Evolutionary conservation across 192 early-diverging fungal species (phyloP).

Genomic region (Entophlyctis luteolus): DNA sequence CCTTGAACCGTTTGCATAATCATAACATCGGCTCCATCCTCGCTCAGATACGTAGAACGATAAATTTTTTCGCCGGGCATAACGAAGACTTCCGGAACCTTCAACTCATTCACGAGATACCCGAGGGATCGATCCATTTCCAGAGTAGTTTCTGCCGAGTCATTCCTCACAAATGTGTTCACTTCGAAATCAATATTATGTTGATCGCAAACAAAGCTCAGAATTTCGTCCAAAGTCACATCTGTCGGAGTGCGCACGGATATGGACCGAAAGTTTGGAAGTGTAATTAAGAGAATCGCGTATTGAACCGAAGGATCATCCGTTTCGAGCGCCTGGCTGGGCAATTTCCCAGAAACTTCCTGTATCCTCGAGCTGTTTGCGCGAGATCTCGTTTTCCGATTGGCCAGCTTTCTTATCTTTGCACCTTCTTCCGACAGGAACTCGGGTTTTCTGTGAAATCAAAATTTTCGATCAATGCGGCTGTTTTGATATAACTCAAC

Average conservation of each 20-base stretch:
- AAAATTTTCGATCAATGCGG: background rate
- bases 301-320: conserved; percentile 17
- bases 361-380: conserved; percentile 33
- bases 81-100: conserved; percentile 37
- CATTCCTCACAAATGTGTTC: conserved; percentile 34
- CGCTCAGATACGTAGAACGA: conserved; percentile 39
- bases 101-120: conserved; percentile 27
- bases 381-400: conserved; percentile 29
- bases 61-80: conserved; percentile 47
- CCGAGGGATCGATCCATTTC: conserved; percentile 49
- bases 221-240: conserved; percentile 40
- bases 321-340: background rate
- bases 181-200: conserved; percentile 38
- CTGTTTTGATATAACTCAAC: background rate
- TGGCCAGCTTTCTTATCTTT: background rate
- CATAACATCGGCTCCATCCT: conserved; percentile 50
- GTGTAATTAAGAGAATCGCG: conserved; percentile 22
- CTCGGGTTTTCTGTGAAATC: conserved; percentile 17
- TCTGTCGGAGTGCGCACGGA: conserved; percentile 36
- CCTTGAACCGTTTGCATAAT: conserved; percentile 40
- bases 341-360: conserved; percentile 7
- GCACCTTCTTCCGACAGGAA: conserved; percentile 4
- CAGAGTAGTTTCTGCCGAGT: conserved; percentile 22
- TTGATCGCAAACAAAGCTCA: conserved; percentile 40
- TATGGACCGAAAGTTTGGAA: conserved; percentile 33